Conservation (phyloP, 305 asterid species). For the Fraxinus baroniana region DNA sequence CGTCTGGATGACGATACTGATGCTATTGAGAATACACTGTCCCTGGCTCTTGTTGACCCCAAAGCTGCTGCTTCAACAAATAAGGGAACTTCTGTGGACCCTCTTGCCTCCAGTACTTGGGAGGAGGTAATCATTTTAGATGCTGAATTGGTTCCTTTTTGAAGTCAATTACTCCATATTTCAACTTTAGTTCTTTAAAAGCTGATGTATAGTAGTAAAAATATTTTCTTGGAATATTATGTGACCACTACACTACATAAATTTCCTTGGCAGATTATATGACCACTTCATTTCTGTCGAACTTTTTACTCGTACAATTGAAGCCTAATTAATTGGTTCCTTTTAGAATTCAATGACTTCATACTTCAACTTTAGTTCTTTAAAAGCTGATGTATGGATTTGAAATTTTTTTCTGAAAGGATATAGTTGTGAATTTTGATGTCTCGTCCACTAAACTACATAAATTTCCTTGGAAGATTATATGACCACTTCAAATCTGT, state of each 20-base stretch:
- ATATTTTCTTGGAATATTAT: no score
- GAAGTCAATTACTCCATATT: background rate
- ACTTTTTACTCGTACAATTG: background rate
- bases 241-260: background rate
- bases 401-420: no score
- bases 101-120: slow-evolving; percentile 98
- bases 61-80: slow-evolving; percentile 52
- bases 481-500: background rate
- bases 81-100: slow-evolving; percentile 61
- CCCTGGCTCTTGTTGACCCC: slow-evolving; percentile 78
- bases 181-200: background rate
- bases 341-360: background rate
- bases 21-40: slow-evolving; percentile 68
- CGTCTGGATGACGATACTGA: slow-evolving; percentile 82
- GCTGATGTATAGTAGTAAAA: background rate
- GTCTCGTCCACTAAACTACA: background rate
- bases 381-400: background rate
- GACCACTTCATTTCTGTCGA: background rate
- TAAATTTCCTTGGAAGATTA: background rate
- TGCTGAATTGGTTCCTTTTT: background rate
- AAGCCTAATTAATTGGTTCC: background rate
- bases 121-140: slow-evolving; percentile 59
- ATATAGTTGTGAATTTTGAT: no score
- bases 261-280: background rate
- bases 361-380: background rate